Conservation (phyloP, 176 grass and related monocot genomes). For the Zea luxurians region DNA sequence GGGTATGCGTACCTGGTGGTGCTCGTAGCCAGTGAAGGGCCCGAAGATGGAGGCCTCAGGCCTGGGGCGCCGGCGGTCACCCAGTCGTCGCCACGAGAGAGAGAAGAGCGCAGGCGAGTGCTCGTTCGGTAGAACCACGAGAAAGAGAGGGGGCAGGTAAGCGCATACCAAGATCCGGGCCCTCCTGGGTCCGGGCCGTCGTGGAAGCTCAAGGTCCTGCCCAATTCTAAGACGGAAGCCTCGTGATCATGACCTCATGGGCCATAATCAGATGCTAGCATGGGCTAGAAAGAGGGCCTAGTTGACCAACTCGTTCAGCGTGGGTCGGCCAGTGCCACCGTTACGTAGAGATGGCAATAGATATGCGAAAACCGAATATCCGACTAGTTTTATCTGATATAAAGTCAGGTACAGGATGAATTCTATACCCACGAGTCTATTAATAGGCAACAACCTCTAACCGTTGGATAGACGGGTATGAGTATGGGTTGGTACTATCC, state of each 20-base stretch:
- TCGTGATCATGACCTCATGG: background rate
- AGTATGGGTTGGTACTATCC: too few species aligned
- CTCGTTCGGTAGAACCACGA: background rate
- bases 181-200: too few species aligned
- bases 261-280: background rate
- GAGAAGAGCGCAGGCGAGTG: background rate
- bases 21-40: background rate
- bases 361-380: too few species aligned
- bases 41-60: background rate
- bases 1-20: background rate
- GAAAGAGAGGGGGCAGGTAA: background rate
- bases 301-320: background rate
- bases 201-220: background rate
- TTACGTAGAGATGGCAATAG: too few species aligned
- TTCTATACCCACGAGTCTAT: too few species aligned
- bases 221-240: too few species aligned
- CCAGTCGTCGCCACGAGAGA: background rate
- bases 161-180: background rate
- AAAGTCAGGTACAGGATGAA: too few species aligned
- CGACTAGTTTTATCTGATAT: too few species aligned
- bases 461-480: too few species aligned
- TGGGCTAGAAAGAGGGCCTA: background rate
- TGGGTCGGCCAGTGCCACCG: too few species aligned
- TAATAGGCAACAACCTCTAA: too few species aligned
- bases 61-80: background rate